phyloP scores from a whole-genome alignment of 2,329 filamentous ascomycete species.

The Aspergillus unguis region DNA sequence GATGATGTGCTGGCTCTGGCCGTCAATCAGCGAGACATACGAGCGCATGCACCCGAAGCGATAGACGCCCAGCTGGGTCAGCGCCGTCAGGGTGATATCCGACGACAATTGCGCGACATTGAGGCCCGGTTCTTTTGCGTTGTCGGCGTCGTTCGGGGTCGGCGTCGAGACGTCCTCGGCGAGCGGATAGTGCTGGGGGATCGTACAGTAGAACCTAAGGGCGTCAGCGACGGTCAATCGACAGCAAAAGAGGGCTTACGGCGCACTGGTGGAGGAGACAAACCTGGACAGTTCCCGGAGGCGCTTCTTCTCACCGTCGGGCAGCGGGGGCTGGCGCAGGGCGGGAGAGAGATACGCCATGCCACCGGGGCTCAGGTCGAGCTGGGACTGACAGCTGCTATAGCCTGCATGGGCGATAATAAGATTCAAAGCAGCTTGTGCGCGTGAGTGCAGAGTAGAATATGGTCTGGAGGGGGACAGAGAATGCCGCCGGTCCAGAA shows the following conservation, averaged over 20 bases:
- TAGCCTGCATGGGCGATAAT: too few species aligned
- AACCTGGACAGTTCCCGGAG: constrained; percentile 6
- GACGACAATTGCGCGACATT: constrained; percentile 1
- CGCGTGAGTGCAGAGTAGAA: too few species aligned
- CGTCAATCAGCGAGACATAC: constrained; percentile 51
- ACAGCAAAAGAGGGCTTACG: not conserved
- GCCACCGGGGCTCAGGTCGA: not conserved
- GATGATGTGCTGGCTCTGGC: constrained; percentile 45
- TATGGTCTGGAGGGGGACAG: too few species aligned
- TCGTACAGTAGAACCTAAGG: not conserved
- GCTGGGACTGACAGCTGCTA: not conserved
- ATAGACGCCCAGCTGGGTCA: constrained; percentile 49
- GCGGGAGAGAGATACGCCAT: constrained; percentile 1
- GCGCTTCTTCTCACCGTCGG: constrained; percentile 4
- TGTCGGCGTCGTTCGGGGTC: not conserved
- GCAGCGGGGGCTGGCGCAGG: not conserved
- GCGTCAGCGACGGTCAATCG: not conserved
- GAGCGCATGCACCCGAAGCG: constrained; percentile 41
- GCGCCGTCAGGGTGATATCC: constrained; percentile 41
- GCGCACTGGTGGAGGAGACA: not conserved
- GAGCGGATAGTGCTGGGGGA: not conserved
- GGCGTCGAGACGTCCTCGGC: not conserved
- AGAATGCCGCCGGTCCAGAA: too few species aligned
- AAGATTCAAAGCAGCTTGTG: too few species aligned
- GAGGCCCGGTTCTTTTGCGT: not conserved